Conservation (phyloP, 2,329 filamentous ascomycete genomes). For the Leptographium radiaticola region DNA sequence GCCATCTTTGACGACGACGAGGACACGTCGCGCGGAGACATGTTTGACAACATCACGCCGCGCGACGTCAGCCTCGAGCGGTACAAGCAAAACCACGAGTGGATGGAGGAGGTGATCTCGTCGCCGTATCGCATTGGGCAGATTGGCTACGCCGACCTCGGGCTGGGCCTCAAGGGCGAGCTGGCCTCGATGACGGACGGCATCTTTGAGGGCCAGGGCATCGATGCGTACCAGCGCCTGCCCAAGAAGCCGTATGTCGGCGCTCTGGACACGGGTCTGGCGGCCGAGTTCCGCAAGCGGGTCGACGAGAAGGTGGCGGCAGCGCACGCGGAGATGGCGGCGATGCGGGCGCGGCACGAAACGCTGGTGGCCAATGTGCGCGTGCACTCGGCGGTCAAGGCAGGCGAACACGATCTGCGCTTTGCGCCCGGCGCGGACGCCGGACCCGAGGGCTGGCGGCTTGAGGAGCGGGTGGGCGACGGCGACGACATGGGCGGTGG, state of each 20-base stretch:
- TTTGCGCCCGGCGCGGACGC: conserved; percentile 40
- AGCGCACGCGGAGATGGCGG: conserved; percentile 70
- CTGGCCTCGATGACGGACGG: conserved; percentile 70
- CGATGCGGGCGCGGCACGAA: conserved; percentile 68
- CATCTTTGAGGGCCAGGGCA: conserved; percentile 57
- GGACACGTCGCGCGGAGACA: conserved; percentile 73
- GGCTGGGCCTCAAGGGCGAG: conserved; percentile 72
- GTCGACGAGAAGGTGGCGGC: conserved; percentile 59
- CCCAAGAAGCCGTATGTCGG: conserved; percentile 49
- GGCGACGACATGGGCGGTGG: conserved; percentile 28
- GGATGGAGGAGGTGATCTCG: conserved; percentile 95
- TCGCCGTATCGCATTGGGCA: conserved; percentile 79
- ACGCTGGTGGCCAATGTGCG: conserved; percentile 63
- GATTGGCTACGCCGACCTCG: conserved; percentile 77
- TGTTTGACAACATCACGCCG: conserved; percentile 80
- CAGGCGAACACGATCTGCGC: conserved; percentile 68
- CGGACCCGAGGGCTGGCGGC: conserved; percentile 47
- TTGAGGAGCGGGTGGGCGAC: conserved; percentile 44
- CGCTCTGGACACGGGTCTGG: conserved; percentile 59
- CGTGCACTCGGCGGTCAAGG: conserved; percentile 53
- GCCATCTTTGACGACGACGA: conserved; percentile 67
- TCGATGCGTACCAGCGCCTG: conserved; percentile 29
- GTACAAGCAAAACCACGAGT: conserved; percentile 92
- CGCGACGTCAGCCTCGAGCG: conserved; percentile 77
- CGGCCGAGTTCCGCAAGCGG: conserved; percentile 72